Base-by-base conservation (phyloP, 129 eudicot genomes). In the Solidago caesia region DNA sequence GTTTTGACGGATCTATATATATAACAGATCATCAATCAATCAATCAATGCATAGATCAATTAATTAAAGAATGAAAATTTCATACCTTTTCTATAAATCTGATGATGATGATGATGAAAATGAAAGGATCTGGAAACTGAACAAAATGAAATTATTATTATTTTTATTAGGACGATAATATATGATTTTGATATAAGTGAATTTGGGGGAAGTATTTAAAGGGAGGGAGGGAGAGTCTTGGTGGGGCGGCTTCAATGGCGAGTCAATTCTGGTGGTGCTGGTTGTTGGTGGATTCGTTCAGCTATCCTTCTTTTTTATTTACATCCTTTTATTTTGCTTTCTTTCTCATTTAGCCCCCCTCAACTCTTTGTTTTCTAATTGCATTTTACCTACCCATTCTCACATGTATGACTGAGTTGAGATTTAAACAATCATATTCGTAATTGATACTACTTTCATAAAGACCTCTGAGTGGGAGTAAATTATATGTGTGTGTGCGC, bases 211-310 rank as follows among this genome's bases (percentile, higher is more conserved):
- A 64, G 69, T 72, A 72, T 79, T 43, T 79, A 79, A 14, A 65
- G 46, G 69, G 66, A 55, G 42, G 4, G 39, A 44, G 21, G 21
- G 21, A 21, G 21, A 21, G 21, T 21, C 21, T 21, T 21, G 21
- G 29, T 43, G 49, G 45, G 80, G 67, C 59, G 55, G 73, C 79
- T 74, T 74, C 53, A 13, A 62, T 47, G 63, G 67, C 80, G 57
- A 76, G 60, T 63, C 52, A 52, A 65, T 39, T 56, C 15, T 65
- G 75, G 62, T 66, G 79, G 53, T 75, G 77, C 69, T 49, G 74
- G 82, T 79, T 44, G 82, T 47, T 72, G 82, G 82, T 79, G 73
- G 56, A 25, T 29, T 6, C 41, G 12, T 12, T 6, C n/a, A 0
- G 0, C 39, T 33, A 33, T 33, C 39, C 72, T 78, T 13, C 44